Evolutionary conservation across 2,329 filamentous ascomycete genomes (phyloP).

Genomic region (Plectosphaerella plurivora): DNA sequence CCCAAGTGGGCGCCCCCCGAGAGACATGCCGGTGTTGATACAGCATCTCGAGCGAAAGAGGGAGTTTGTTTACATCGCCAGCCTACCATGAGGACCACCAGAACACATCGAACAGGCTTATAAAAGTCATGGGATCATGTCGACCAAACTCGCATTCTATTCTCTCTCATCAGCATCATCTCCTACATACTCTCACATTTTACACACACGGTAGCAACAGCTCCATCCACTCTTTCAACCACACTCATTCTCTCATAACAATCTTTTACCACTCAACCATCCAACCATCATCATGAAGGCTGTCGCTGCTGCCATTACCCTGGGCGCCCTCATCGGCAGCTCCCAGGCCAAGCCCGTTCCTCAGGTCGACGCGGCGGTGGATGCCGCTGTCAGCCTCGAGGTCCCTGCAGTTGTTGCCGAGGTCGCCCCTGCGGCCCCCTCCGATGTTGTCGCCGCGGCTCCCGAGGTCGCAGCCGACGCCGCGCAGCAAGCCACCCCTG

Average conservation of each 20-base stretch:
- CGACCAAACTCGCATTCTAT: not conserved
- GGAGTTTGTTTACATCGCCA: not conserved
- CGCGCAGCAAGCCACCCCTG: slow-evolving; percentile 2
- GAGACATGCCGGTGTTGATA: slow-evolving; percentile 1
- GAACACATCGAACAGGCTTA: not conserved
- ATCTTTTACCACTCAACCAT: not conserved
- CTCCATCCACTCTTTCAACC: slow-evolving; percentile 4
- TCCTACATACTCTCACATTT: not conserved
- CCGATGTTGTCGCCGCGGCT: not conserved
- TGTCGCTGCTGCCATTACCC: slow-evolving; percentile 1
- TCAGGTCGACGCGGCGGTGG: not conserved
- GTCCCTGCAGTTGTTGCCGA: not conserved
- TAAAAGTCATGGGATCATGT: slow-evolving; percentile 7
- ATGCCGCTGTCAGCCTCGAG: not conserved
- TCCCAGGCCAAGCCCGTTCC: slow-evolving; percentile 1
- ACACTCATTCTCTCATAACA: not conserved
- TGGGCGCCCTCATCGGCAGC: slow-evolving; percentile 1
- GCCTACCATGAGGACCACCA: not conserved
- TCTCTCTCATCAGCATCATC: slow-evolving; percentile 4
- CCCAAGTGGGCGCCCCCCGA: not conserved
- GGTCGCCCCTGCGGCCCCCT: not conserved
- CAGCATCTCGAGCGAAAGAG: not conserved
- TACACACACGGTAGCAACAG: slow-evolving; percentile 10
- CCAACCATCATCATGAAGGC: slow-evolving; percentile 10
- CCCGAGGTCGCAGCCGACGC: slow-evolving; percentile 1